Percentiles rank a stretch among this genome's conserved stretches.
These are phyloP conservation scores for Verticillium tricorpus DNA, from an alignment of 2,329 filamentous ascomycete genomes.

Conservation along the genomic window DNA sequence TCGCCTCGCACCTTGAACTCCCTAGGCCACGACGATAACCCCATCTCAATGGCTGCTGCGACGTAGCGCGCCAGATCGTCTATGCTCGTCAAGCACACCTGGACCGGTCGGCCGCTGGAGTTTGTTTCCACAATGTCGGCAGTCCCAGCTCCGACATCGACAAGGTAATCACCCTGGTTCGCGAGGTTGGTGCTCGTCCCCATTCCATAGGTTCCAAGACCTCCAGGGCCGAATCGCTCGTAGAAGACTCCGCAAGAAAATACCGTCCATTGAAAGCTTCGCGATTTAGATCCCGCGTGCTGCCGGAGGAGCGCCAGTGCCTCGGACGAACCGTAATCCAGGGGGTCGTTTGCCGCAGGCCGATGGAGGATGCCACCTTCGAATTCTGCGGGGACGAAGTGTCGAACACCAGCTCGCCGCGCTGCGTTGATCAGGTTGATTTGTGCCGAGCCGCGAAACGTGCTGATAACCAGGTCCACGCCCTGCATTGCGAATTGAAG, in stretches of 20 bases:
- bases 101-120: conserved; percentile 41
- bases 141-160: conserved; percentile 53
- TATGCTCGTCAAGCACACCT: conserved; percentile 63
- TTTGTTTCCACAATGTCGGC: conserved; percentile 59
- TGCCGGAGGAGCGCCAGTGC: conserved; percentile 53
- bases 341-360: conserved; percentile 45
- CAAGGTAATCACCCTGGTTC: conserved; percentile 59
- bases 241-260: conserved; percentile 75
- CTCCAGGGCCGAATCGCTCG: conserved; percentile 67
- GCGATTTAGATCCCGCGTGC: conserved; percentile 38
- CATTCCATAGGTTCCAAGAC: conserved; percentile 56
- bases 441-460: conserved; percentile 61
- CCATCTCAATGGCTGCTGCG: conserved; percentile 62
- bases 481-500: conserved; percentile 65
- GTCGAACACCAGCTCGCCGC: conserved; percentile 56
- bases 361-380: conserved; percentile 59
- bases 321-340: conserved; percentile 56
- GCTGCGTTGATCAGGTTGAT: conserved; percentile 70
- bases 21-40: conserved; percentile 55
- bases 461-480: conserved; percentile 71
- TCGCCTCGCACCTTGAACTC: conserved; percentile 70
- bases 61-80: conserved; percentile 68
- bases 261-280: conserved; percentile 60
- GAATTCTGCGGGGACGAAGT: conserved; percentile 73
- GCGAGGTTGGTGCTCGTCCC: conserved; percentile 50